phyloP scores from a whole-genome alignment of 164 flowering plant genomes.

The Akebia trifoliata region DNA sequence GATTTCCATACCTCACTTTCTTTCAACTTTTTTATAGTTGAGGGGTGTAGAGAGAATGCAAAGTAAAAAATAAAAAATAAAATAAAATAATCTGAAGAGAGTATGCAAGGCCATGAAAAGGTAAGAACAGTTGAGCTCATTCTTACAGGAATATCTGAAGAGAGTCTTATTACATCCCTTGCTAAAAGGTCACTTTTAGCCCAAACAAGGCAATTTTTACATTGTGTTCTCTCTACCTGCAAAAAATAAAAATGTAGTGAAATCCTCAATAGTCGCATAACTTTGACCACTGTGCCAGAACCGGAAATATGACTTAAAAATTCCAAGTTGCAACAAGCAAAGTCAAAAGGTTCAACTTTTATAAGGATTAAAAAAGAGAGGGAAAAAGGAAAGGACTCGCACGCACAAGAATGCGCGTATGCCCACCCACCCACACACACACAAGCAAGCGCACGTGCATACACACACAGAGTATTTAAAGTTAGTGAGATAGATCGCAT shows the following conservation, averaged over 20 bases:
- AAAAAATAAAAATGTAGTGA: conserved; percentile 10
- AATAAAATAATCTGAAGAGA: no score
- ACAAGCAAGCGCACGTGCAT: no score
- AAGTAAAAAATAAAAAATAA: no score
- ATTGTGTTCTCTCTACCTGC: conserved; percentile 62
- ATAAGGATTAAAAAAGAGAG: no score
- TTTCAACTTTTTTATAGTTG: no score
- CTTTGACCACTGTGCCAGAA: not conserved
- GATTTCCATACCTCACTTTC: no score
- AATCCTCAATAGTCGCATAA: not conserved
- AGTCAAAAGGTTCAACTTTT: not conserved
- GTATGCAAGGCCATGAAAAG: not conserved
- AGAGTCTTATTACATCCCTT: conserved; percentile 60
- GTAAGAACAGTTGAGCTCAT: not conserved
- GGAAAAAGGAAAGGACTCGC: no score
- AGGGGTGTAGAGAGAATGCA: no score
- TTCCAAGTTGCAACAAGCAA: not conserved
- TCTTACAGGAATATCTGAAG: conserved; percentile 51
- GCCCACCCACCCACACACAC: no score
- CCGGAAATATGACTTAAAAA: not conserved
- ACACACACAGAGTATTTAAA: no score
- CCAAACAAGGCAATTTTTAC: conserved; percentile 89
- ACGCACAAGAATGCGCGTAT: no score
- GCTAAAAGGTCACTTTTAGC: conserved; percentile 82
- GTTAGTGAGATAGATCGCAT: no score